Evolutionary conservation across 257 asterid genomes (phyloP).

Genomic region (Craterostigma plantagineum): DNA sequence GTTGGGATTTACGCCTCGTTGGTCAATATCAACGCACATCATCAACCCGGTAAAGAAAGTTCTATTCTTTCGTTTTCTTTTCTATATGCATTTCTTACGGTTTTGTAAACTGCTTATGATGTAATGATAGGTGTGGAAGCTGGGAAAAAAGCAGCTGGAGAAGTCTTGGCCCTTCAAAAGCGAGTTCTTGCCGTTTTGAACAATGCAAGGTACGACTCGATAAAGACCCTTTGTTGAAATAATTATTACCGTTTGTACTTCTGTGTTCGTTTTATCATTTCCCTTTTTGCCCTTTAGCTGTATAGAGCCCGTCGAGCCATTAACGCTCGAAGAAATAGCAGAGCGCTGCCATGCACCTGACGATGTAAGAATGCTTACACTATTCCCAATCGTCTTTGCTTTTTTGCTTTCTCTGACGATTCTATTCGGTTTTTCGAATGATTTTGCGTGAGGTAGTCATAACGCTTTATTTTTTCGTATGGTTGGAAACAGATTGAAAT

Average conservation of each 20-base stretch:
- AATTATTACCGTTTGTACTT: neutral
- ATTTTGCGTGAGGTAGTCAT: too few species aligned
- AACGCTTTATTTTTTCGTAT: neutral
- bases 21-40: conserved; percentile 90
- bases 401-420: conserved; percentile 8
- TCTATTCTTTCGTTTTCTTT: conserved; percentile 1
- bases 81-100: neutral
- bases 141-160: conserved; percentile 97
- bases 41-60: conserved; percentile 76
- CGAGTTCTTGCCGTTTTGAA: conserved; percentile 89
- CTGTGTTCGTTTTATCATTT: neutral
- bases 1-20: conserved; percentile 92
- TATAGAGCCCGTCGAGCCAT: conserved; percentile 81
- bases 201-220: conserved; percentile 63
- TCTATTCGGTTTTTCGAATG: too few species aligned
- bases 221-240: conserved; percentile 4
- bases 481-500: conserved; percentile 69
- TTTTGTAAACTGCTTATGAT: conserved; percentile 7
- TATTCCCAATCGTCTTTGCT: neutral
- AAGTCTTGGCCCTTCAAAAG: conserved; percentile 92
- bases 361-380: conserved; percentile 43
- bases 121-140: conserved; percentile 81
- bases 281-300: conserved; percentile 31
- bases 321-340: conserved; percentile 79
- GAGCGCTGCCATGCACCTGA: conserved; percentile 67